Percentiles rank a stretch among this genome's conserved stretches.
Conservation (phyloP, 2,329 filamentous ascomycete species). For the Alternaria rosae region DNA sequence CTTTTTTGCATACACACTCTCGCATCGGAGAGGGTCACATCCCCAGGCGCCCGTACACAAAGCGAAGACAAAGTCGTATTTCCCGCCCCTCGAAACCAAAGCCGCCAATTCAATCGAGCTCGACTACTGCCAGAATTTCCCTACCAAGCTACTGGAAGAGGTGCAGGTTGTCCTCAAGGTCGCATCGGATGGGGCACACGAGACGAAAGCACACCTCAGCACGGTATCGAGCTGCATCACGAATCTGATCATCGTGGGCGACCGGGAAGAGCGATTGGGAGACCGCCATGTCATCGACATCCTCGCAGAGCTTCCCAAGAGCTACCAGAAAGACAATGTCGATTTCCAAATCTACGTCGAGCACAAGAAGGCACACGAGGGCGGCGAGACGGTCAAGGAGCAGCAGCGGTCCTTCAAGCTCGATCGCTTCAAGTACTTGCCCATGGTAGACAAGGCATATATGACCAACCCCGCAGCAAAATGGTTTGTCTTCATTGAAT, state of each 20-base stretch:
- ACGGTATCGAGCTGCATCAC: slow-evolving; percentile 64
- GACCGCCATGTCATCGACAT: slow-evolving; percentile 57
- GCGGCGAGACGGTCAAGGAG: slow-evolving; percentile 55
- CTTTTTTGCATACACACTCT: slow-evolving; percentile 42
- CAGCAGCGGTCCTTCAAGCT: slow-evolving; percentile 61
- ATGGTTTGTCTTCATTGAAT: slow-evolving; percentile 52
- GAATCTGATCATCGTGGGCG: slow-evolving; percentile 65
- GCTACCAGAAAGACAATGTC: slow-evolving; percentile 51
- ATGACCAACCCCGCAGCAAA: slow-evolving; percentile 44
- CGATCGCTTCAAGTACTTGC: slow-evolving; percentile 67
- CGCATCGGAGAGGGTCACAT: slow-evolving; percentile 29
- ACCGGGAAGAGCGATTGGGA: slow-evolving; percentile 63
- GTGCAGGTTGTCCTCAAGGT: slow-evolving; percentile 60
- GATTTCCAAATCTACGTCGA: slow-evolving; percentile 62
- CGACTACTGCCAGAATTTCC: slow-evolving; percentile 52
- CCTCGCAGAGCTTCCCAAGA: slow-evolving; percentile 59
- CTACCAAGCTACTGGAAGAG: slow-evolving; percentile 50
- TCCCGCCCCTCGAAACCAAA: slow-evolving; percentile 44
- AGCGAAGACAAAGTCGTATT: slow-evolving; percentile 46
- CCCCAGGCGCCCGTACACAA: slow-evolving; percentile 31
- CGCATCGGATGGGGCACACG: slow-evolving; percentile 54
- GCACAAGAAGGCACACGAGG: slow-evolving; percentile 50
- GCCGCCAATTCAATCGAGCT: slow-evolving; percentile 39
- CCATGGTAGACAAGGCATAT: slow-evolving; percentile 62
- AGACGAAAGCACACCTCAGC: slow-evolving; percentile 58